Evolutionary conservation across 495 filamentous ascomycete genomes (phyloP).

Genomic region (Penicillium diatomitis): DNA sequence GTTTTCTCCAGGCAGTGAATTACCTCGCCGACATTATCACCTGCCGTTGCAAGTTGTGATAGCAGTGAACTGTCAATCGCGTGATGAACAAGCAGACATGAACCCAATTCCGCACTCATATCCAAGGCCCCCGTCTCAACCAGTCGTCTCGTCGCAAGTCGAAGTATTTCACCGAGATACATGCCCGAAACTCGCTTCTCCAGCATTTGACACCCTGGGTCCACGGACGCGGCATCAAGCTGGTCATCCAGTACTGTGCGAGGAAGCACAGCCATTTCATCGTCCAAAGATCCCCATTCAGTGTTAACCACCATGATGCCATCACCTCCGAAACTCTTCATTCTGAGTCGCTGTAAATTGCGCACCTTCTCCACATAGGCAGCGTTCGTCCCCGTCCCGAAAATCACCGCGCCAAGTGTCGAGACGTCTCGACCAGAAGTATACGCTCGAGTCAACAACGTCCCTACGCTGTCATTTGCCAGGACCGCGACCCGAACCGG

Average conservation of each 20-base stretch:
- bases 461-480: conserved; percentile 14
- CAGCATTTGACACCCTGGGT: neutral
- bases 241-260: neutral
- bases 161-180: neutral
- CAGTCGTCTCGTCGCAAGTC: conserved; percentile 3
- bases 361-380: conserved; percentile 23
- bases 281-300: conserved; percentile 22
- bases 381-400: conserved; percentile 32
- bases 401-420: conserved; percentile 11
- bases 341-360: conserved; percentile 4
- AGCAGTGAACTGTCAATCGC: neutral
- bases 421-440: conserved; percentile 3
- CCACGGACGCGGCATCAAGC: neutral
- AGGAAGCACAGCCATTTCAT: conserved; percentile 15
- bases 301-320: conserved; percentile 19
- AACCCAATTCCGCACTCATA: neutral
- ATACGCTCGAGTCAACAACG: conserved; percentile 14
- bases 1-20: neutral
- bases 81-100: neutral
- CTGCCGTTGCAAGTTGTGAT: neutral
- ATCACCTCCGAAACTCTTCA: neutral
- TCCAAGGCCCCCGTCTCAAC: neutral
- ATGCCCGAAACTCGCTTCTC: neutral
- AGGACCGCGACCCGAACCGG: conserved; percentile 13
- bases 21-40: neutral